Percentiles rank a stretch among this genome's conserved stretches.
Evolutionary conservation across 140 eudicot genomes (phyloP).

Genomic region (Flaveria floridana): DNA sequence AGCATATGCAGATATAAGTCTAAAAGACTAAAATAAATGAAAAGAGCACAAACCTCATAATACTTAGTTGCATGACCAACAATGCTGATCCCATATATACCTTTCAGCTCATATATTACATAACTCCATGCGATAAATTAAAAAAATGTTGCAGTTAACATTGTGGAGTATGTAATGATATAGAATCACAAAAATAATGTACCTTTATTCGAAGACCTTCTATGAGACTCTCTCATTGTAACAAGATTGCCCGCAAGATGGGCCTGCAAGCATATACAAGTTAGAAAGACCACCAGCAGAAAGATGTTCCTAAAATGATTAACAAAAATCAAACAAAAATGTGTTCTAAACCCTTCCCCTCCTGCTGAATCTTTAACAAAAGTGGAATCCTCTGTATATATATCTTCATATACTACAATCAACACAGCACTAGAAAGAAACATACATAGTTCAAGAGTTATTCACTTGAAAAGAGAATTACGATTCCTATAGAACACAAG

Average conservation of each 20-base stretch:
- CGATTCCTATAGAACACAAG: background rate
- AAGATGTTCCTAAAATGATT: background rate
- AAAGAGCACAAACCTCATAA: slow-evolving; percentile 26
- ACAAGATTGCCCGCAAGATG: too few species aligned
- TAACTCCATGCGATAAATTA: too few species aligned
- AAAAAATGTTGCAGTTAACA: too few species aligned
- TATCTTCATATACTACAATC: slow-evolving; percentile 37
- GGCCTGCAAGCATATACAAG: too few species aligned
- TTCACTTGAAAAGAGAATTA: background rate
- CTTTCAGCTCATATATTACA: too few species aligned
- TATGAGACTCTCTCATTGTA: too few species aligned
- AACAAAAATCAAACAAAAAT: background rate
- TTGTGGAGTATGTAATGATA: too few species aligned
- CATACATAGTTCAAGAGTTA: background rate
- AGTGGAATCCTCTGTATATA: slow-evolving; percentile 37
- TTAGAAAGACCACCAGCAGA: too few species aligned
- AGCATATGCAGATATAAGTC: background rate
- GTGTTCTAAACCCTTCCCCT: slow-evolving; percentile 29
- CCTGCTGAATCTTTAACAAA: slow-evolving; percentile 43
- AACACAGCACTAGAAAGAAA: slow-evolving; percentile 35
- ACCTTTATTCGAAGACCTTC: too few species aligned
- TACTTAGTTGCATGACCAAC: too few species aligned
- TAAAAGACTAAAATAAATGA: slow-evolving; percentile 31
- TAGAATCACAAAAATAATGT: too few species aligned
- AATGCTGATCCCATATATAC: too few species aligned